A percentile compares a stretch with the other conserved stretches of the same genome.
Evolutionary conservation across 768 basidiomycete species (phyloP).

Genomic region (Termitomyces sp.): DNA sequence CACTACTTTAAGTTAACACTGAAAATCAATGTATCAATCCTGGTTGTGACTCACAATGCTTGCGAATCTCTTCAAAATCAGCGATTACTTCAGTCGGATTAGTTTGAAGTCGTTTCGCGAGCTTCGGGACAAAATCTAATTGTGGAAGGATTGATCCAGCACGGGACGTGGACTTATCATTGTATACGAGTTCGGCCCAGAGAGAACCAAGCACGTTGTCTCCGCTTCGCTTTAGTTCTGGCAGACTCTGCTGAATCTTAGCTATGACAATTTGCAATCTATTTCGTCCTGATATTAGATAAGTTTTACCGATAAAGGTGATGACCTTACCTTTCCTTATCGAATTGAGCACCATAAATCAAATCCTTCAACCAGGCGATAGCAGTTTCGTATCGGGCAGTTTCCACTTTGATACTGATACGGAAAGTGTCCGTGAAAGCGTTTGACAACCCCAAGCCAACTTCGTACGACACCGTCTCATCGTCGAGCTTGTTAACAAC

Average conservation of each 20-base stretch:
- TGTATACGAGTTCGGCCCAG: conserved; percentile 60
- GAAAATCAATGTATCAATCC: neutral
- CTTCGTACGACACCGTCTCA: conserved; percentile 85
- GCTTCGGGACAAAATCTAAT: conserved; percentile 72
- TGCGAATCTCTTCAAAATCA: conserved; percentile 72
- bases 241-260: conserved; percentile 86
- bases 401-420: conserved; percentile 82
- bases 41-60: conserved; percentile 43
- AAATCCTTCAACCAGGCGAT: conserved; percentile 85
- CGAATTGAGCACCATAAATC: conserved; percentile 69
- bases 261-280: conserved; percentile 83
- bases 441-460: conserved; percentile 55
- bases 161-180: conserved; percentile 64
- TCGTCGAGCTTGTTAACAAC: conserved; percentile 89
- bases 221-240: conserved; percentile 89
- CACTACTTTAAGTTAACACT: conserved; percentile 39
- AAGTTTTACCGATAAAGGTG: neutral
- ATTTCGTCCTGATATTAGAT: neutral
- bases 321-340: conserved; percentile 61
- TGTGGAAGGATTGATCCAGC: conserved; percentile 66
- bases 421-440: conserved; percentile 73
- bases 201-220: conserved; percentile 72
- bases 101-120: conserved; percentile 67
- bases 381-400: conserved; percentile 69
- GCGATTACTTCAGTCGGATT: conserved; percentile 66